Evolutionary conservation across 2,329 filamentous ascomycete genomes (phyloP).

Genomic region (Fusarium napiforme): DNA sequence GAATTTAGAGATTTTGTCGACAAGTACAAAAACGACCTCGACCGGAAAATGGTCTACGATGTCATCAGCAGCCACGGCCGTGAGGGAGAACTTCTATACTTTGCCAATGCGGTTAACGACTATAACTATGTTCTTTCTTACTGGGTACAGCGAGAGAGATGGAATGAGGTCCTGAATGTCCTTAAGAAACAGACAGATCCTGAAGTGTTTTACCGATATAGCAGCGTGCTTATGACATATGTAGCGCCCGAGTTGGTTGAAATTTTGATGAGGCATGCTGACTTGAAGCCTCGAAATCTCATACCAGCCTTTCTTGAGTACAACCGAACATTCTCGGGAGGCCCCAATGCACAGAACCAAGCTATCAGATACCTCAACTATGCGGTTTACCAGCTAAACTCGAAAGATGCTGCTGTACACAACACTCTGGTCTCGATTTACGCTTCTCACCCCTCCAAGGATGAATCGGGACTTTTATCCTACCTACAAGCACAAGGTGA

Average conservation of each 20-base stretch:
- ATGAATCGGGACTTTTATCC: slow-evolving; percentile 85
- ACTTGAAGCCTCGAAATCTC: slow-evolving; percentile 85
- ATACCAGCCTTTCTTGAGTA: slow-evolving; percentile 96
- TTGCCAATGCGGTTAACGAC: slow-evolving; percentile 88
- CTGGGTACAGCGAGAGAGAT: slow-evolving; percentile 95
- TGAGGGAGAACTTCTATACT: slow-evolving; percentile 91
- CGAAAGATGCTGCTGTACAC: slow-evolving; percentile 87
- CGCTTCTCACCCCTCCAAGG: slow-evolving; percentile 82
- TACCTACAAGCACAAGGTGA: slow-evolving; percentile 93
- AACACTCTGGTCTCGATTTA: slow-evolving; percentile 98
- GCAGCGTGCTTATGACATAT: slow-evolving; percentile 95
- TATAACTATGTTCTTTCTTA: slow-evolving; percentile 96
- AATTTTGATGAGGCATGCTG: slow-evolving; percentile 90
- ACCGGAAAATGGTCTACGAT: slow-evolving; percentile 92
- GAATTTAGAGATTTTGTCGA: slow-evolving; percentile 91
- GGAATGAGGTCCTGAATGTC: slow-evolving; percentile 86
- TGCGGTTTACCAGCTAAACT: slow-evolving; percentile 86
- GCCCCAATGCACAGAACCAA: slow-evolving; percentile 80
- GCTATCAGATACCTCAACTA: slow-evolving; percentile 93
- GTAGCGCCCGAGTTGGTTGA: slow-evolving; percentile 89
- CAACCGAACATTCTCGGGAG: slow-evolving; percentile 78
- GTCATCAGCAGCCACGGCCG: slow-evolving; percentile 95
- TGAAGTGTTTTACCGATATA: slow-evolving; percentile 96
- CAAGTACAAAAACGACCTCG: slow-evolving; percentile 87
- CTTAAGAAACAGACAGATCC: slow-evolving; percentile 93